Base-by-base conservation (phyloP, 2,329 filamentous ascomycete genomes). In the Penicillium hordei region DNA sequence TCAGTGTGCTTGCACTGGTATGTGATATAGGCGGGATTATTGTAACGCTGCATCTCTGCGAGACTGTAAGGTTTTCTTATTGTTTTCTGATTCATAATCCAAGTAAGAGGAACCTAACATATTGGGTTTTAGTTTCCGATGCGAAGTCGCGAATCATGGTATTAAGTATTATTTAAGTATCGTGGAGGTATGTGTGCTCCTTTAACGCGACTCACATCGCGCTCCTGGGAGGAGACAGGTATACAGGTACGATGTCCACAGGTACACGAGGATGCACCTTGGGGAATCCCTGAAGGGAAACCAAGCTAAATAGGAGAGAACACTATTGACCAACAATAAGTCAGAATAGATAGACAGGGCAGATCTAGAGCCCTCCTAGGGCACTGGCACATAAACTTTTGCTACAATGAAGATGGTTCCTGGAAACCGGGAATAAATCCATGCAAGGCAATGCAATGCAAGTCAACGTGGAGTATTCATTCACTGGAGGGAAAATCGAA, bases 371-470 rank as follows among this genome's bases (percentile, higher is more conserved):
- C 2, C n/a, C 12, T 46, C 33, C 9, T 52, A 61, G 52, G 56
- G 53, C 51, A 23, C 42, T 55, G 48, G 19, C 48, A 48, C 40
- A 63, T 60, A 53, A 51, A 54, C 46, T 59, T 61, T 61, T 15
- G 56, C 52, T 50, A 54, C 53, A 25, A 25, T 25, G 2, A 27
- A 31, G 33, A 42, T 29, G 34, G 61, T 64, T 61, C 60, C 63
- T 56, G 65, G 57, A 55, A 63, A 44, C 49, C 61, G 65, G 63
- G 55, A 64, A 48, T 9, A 52, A 52, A 42, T 31, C 27, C 19
- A 65, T 62, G 65, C 60, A 66, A 66, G 64, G 64, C 40, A 56
- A 63, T 61, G 63, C 58, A 60, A 60, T 64, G 65, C 63, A 40
- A 63, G 60, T 65, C 61, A 63, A 46, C 34, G 46, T 44, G 39